A percentile compares a stretch with the other conserved stretches of the same genome.
phyloP scores from a whole-genome alignment of 2,329 filamentous ascomycete species.

The Rhytidhysteron rufulum region DNA sequence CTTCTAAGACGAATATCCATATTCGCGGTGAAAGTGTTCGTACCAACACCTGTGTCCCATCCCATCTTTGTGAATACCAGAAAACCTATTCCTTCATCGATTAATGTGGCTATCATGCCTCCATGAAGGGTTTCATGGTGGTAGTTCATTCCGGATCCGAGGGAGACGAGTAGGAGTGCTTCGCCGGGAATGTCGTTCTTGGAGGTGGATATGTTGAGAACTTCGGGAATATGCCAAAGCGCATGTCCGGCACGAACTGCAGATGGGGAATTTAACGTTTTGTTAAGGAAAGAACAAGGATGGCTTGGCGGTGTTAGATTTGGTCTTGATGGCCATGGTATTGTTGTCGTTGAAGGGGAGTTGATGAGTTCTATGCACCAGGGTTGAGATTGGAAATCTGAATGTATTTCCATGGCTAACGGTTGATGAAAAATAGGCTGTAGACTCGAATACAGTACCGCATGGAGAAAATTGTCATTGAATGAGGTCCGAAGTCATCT shows the following conservation, averaged over 20 bases:
- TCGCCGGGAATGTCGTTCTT: neutral
- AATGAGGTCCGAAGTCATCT: too few species aligned
- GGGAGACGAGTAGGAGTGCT: slow-evolving; percentile 1
- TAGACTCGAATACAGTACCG: too few species aligned
- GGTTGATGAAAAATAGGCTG: too few species aligned
- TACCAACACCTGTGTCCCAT: slow-evolving; percentile 5
- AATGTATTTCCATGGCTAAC: too few species aligned
- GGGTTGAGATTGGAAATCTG: too few species aligned
- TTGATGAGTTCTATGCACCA: too few species aligned
- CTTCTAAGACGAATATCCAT: too few species aligned
- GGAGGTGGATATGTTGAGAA: too few species aligned
- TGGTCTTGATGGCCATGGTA: slow-evolving; percentile 6
- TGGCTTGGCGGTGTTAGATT: neutral
- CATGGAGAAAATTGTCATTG: too few species aligned
- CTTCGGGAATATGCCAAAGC: too few species aligned
- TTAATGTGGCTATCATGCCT: slow-evolving; percentile 3
- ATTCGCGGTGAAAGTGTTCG: too few species aligned
- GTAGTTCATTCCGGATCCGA: slow-evolving; percentile 3
- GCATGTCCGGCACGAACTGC: slow-evolving; percentile 2
- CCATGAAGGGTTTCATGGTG: slow-evolving; percentile 4
- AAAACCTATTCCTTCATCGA: slow-evolving; percentile 5
- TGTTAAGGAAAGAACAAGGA: slow-evolving; percentile 4
- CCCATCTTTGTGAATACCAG: slow-evolving; percentile 6
- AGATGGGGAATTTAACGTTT: slow-evolving; percentile 3
- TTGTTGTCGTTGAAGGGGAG: slow-evolving; percentile 1